These are phyloP conservation scores for Ceratobasidium sp. DNA, from an alignment of 1,284 basidiomycete species.

Conservation along the genomic window DNA sequence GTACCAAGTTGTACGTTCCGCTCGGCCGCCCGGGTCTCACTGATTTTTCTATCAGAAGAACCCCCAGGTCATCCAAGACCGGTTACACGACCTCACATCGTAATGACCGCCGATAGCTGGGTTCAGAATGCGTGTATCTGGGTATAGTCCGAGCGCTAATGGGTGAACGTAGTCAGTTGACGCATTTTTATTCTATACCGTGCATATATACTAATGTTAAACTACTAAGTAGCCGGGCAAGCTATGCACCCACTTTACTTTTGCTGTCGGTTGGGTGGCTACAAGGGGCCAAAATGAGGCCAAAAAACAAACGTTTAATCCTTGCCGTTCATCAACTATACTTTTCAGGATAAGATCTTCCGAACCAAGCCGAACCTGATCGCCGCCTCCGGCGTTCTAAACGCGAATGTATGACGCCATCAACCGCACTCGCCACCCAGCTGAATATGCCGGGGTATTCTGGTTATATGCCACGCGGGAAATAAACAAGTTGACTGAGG, in stretches of 20 bases:
- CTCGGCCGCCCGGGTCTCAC: background rate
- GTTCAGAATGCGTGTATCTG: no score
- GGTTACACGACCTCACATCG: background rate
- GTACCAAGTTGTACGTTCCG: background rate
- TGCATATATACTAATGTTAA: no score
- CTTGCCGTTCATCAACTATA: background rate
- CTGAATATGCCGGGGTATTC: background rate
- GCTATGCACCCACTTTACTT: no score
- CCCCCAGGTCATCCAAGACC: background rate
- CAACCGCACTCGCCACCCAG: constrained; percentile 1
- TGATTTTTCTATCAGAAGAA: constrained; percentile 2
- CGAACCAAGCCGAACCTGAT: background rate
- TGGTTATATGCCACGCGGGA: background rate
- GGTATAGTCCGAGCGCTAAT: no score
- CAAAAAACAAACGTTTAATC: background rate
- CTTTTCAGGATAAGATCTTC: background rate
- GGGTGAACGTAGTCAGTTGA: no score
- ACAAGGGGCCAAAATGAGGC: background rate
- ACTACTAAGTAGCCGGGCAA: no score
- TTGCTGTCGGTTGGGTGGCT: no score
- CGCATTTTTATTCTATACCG: no score
- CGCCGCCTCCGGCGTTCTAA: constrained; percentile 1
- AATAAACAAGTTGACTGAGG: background rate
- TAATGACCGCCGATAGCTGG: background rate
- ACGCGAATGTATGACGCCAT: background rate